These are phyloP conservation scores for Neoarthrinium moseri DNA, from an alignment of 2,329 filamentous ascomycete species.

Conservation along the genomic window DNA sequence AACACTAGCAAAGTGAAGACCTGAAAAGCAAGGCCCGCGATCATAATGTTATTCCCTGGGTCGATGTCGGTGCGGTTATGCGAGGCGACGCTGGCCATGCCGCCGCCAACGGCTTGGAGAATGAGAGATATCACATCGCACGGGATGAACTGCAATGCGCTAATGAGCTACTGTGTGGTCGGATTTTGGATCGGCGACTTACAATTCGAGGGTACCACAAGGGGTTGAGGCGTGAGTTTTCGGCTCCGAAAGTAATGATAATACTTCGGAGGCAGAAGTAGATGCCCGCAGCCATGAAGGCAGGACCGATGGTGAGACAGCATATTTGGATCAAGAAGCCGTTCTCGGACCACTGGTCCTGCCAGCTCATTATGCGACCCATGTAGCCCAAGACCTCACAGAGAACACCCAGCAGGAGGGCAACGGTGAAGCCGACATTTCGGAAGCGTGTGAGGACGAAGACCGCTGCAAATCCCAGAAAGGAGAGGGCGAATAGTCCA, in stretches of 20 bases:
- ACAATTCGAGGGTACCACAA: slow-evolving; percentile 49
- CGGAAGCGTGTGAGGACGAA: slow-evolving; percentile 46
- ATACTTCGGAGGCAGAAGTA: slow-evolving; percentile 59
- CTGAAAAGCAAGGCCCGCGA: slow-evolving; percentile 63
- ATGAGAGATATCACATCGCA: slow-evolving; percentile 61
- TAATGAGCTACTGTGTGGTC: too few species aligned
- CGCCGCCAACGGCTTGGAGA: slow-evolving; percentile 61
- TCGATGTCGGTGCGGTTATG: slow-evolving; percentile 32
- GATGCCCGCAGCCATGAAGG: slow-evolving; percentile 62
- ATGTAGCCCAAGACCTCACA: slow-evolving; percentile 60
- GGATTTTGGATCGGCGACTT: slow-evolving; percentile 18
- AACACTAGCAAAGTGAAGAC: slow-evolving; percentile 58
- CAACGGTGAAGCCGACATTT: slow-evolving; percentile 49
- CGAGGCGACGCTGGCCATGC: slow-evolving; percentile 43
- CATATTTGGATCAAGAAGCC: slow-evolving; percentile 57
- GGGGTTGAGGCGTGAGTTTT: slow-evolving; percentile 47
- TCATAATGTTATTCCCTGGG: slow-evolving; percentile 59
- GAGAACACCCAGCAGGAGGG: slow-evolving; percentile 51
- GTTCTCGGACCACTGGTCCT: slow-evolving; percentile 49
- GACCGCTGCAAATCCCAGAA: slow-evolving; percentile 40
- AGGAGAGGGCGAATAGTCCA: slow-evolving; percentile 28
- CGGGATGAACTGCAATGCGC: slow-evolving; percentile 51
- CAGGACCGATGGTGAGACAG: slow-evolving; percentile 63
- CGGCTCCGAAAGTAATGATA: slow-evolving; percentile 44
- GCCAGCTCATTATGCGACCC: slow-evolving; percentile 53